A percentile compares a stretch with the other conserved stretches of the same genome.
These are phyloP conservation scores for Malassezia nana DNA, from an alignment of 1,284 basidiomycete genomes.

Conservation along the genomic window DNA sequence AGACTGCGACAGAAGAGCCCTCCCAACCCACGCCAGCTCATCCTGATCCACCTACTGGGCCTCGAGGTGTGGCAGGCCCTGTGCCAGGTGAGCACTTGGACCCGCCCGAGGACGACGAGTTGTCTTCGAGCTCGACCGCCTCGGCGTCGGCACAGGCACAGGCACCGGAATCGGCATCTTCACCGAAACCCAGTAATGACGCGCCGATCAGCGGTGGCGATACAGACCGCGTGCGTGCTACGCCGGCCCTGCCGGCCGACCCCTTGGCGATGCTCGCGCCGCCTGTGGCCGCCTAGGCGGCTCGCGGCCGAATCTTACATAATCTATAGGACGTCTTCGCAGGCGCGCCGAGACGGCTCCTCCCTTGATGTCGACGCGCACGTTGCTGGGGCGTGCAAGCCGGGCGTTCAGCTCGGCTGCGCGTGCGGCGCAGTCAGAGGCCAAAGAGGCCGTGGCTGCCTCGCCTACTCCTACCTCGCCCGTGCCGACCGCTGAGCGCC, in stretches of 20 bases:
- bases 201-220: too few species aligned
- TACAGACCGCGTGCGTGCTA: not conserved
- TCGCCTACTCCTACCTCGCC: not conserved
- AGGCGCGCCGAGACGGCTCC: not conserved
- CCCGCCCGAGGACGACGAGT: not conserved
- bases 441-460: not conserved
- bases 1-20: not conserved
- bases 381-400: not conserved
- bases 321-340: not conserved
- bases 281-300: not conserved
- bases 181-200: not conserved
- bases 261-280: conserved; percentile 1
- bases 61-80: not conserved
- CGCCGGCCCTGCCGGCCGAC: not conserved
- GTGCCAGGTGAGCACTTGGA: not conserved
- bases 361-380: not conserved
- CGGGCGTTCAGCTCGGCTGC: not conserved
- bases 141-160: not conserved
- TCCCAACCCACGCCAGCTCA: not conserved
- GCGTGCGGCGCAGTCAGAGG: not conserved
- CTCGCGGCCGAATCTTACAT: not conserved
- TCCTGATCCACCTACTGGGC: not conserved
- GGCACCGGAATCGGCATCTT: not conserved
- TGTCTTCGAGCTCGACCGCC: not conserved
- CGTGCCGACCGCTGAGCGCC: not conserved